Conservation (phyloP, 2,329 filamentous ascomycete genomes). For the Colletotrichum trifolii region DNA sequence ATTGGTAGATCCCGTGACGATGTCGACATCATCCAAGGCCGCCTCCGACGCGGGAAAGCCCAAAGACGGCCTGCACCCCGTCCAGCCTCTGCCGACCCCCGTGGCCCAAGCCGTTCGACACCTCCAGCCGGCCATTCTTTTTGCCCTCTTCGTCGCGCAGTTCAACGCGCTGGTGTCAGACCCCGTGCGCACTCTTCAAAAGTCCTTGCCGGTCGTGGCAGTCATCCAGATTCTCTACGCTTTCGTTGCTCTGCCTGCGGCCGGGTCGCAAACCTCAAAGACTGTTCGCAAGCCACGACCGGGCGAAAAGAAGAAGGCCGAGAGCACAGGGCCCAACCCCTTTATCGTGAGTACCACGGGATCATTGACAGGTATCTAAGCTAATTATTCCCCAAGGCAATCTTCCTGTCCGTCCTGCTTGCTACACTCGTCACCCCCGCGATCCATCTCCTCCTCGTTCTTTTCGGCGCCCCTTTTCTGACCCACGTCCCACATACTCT, state of each 20-base stretch:
- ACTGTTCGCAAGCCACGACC: constrained; percentile 61
- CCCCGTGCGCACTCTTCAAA: constrained; percentile 72
- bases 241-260: constrained; percentile 71
- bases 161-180: constrained; percentile 77
- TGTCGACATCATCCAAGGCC: constrained; percentile 47
- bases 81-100: constrained; percentile 51
- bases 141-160: constrained; percentile 70
- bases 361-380: not conserved
- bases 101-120: constrained; percentile 66
- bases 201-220: constrained; percentile 70
- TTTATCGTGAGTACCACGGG: constrained; percentile 55
- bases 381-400: constrained; percentile 47
- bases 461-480: constrained; percentile 92
- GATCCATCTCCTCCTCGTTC: constrained; percentile 74
- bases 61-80: constrained; percentile 48
- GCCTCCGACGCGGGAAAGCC: constrained; percentile 44
- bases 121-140: constrained; percentile 74
- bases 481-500: constrained; percentile 83
- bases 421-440: constrained; percentile 76
- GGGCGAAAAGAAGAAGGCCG: constrained; percentile 65
- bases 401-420: constrained; percentile 63
- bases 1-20: constrained; percentile 50
- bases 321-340: constrained; percentile 55
- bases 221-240: constrained; percentile 73
- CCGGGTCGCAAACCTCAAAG: constrained; percentile 57